Evolutionary conservation across 805 yeast species (phyloP).

Genomic region (Pichia pseudocactophila): DNA sequence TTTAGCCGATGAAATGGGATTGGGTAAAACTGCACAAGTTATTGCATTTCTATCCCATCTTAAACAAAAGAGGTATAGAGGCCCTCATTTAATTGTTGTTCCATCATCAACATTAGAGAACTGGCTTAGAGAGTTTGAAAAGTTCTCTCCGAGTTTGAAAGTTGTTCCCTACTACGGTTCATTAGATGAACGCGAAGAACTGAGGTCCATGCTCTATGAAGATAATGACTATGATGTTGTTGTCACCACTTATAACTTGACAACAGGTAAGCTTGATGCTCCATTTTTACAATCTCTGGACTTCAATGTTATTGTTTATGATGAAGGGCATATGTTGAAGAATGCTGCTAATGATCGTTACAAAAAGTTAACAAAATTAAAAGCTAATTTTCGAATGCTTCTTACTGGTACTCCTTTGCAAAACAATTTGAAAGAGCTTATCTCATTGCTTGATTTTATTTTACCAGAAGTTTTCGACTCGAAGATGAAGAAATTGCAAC

Average conservation of each 20-base stretch:
- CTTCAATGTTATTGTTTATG: conserved; percentile 87
- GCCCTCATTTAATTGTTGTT: conserved; percentile 90
- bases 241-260: conserved; percentile 89
- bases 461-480: conserved; percentile 75
- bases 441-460: conserved; percentile 84
- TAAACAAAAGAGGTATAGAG: conserved; percentile 48
- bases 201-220: conserved; percentile 58
- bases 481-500: conserved; percentile 71
- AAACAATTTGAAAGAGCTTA: conserved; percentile 82
- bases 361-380: conserved; percentile 71
- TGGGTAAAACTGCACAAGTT: conserved; percentile 95
- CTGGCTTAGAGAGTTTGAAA: conserved; percentile 90
- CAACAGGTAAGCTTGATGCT: conserved; percentile 73
- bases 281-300: conserved; percentile 63
- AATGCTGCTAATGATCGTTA: conserved; percentile 86
- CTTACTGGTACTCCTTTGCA: conserved; percentile 97
- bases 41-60: conserved; percentile 84
- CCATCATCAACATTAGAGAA: conserved; percentile 96
- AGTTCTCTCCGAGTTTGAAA: conserved; percentile 72
- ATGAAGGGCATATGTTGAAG: conserved; percentile 96
- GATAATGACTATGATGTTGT: conserved; percentile 67
- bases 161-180: conserved; percentile 95
- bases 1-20: conserved; percentile 97
- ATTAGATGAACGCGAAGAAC: conserved; percentile 72
- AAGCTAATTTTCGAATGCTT: conserved; percentile 74